Evolutionary conservation across 306 rosid species (phyloP).

Genomic region (Chamaecrista fasciculata): DNA sequence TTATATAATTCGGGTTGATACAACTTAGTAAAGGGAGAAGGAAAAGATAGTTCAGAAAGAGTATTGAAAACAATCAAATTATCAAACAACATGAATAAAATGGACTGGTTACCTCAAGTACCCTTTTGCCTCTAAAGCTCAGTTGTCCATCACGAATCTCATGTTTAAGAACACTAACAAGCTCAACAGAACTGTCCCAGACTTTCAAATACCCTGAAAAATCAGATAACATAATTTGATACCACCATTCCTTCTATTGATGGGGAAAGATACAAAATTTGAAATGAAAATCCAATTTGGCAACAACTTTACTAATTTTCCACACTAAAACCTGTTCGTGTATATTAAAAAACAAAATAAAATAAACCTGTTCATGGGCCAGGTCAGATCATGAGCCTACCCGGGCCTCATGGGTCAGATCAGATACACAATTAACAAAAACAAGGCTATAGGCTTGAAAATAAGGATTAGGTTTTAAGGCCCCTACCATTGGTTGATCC

Average conservation of each 20-base stretch:
- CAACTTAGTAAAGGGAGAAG: constrained; percentile 15
- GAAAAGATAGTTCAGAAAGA: not conserved
- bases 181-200: constrained; percentile 89
- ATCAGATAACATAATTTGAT: constrained; percentile 23
- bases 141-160: constrained; percentile 97
- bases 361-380: not conserved
- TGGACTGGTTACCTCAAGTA: constrained; percentile 68
- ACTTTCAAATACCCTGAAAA: constrained; percentile 73
- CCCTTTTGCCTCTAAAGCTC: constrained; percentile 94
- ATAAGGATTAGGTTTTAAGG: too few relatives aligned
- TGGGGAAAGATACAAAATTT: not conserved
- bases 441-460: too few relatives aligned
- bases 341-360: too few relatives aligned
- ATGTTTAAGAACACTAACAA: constrained; percentile 80
- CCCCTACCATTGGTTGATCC: too few relatives aligned
- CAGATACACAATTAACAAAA: too few relatives aligned
- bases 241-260: constrained; percentile 3
- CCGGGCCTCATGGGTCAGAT: too few relatives aligned
- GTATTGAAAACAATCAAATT: constrained; percentile 16
- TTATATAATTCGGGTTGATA: not conserved
- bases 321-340: too few relatives aligned
- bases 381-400: too few relatives aligned
- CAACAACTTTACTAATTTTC: not conserved
- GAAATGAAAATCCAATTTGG: not conserved
- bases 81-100: too few relatives aligned